Evolutionary conservation across 2,329 filamentous ascomycete species (phyloP).

Genomic region (Shiraia sp.): DNA sequence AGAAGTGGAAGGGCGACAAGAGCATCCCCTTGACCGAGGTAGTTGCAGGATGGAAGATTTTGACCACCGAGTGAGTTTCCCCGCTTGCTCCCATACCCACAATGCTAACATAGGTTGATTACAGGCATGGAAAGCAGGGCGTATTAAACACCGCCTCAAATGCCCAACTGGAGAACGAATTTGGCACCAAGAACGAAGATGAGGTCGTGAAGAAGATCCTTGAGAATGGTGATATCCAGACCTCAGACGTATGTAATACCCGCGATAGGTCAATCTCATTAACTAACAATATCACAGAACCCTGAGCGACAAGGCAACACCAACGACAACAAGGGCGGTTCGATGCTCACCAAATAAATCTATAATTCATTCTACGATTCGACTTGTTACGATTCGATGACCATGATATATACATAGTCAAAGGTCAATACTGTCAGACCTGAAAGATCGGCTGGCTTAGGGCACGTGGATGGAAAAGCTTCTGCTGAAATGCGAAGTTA

Average conservation of each 20-base stretch:
- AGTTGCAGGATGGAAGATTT: conserved; percentile 85
- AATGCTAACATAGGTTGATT: conserved; percentile 4
- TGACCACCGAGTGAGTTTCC: conserved; percentile 76
- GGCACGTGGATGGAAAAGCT: conserved; percentile 15
- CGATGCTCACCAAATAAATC: conserved; percentile 32
- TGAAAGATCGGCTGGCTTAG: conserved; percentile 14
- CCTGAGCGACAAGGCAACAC: conserved; percentile 48
- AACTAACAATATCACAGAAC: conserved; percentile 33
- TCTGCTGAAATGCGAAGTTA: conserved; percentile 25
- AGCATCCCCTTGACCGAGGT: conserved; percentile 81
- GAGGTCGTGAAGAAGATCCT: conserved; percentile 82
- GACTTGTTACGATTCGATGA: conserved; percentile 21
- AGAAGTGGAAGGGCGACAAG: conserved; percentile 83
- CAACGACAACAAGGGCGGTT: conserved; percentile 47
- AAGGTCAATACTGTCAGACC: conserved; percentile 6
- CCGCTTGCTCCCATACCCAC: neutral
- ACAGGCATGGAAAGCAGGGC: conserved; percentile 84
- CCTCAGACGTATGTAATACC: conserved; percentile 25
- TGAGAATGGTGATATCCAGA: conserved; percentile 64
- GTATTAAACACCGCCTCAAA: conserved; percentile 77
- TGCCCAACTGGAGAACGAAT: conserved; percentile 77
- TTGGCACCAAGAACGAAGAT: conserved; percentile 78
- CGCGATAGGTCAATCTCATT: neutral
- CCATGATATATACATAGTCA: conserved; percentile 5
- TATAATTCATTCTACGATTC: conserved; percentile 11